Evolutionary conservation across 2,329 filamentous ascomycete species (phyloP).

Genomic region (Aureobasidium sp.): DNA sequence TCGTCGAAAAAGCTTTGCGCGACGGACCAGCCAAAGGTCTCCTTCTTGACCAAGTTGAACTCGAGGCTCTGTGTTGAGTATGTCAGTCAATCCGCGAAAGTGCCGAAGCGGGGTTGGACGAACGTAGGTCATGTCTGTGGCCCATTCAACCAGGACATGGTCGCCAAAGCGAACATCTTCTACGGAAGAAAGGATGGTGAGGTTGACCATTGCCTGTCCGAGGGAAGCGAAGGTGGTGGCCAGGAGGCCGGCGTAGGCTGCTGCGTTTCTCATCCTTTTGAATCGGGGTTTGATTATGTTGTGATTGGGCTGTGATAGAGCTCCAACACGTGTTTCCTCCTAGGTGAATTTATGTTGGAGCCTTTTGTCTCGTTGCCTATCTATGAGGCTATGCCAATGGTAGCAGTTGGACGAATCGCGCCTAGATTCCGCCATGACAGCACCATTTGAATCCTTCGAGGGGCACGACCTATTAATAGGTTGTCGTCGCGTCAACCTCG

Average conservation of each 20-base stretch:
- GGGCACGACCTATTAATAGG: too few relatives aligned
- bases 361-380: too few relatives aligned
- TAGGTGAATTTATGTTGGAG: too few relatives aligned
- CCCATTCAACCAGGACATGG: background rate
- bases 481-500: too few relatives aligned
- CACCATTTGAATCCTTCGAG: too few relatives aligned
- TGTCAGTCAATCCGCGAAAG: background rate
- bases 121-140: background rate
- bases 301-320: too few relatives aligned
- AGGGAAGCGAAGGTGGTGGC: background rate
- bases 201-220: background rate
- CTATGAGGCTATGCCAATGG: too few relatives aligned
- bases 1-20: background rate
- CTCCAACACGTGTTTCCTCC: background rate
- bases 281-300: too few relatives aligned
- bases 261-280: background rate
- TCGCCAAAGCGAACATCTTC: background rate
- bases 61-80: background rate
- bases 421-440: too few relatives aligned
- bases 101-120: background rate
- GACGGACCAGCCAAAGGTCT: background rate
- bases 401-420: too few relatives aligned
- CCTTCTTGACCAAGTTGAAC: background rate
- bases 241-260: background rate
- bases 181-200: background rate